A percentile compares a stretch with the other conserved stretches of the same genome.
Conservation (phyloP, 192 early-diverging fungal species). For the Gorgonomyces haynaldii region DNA sequence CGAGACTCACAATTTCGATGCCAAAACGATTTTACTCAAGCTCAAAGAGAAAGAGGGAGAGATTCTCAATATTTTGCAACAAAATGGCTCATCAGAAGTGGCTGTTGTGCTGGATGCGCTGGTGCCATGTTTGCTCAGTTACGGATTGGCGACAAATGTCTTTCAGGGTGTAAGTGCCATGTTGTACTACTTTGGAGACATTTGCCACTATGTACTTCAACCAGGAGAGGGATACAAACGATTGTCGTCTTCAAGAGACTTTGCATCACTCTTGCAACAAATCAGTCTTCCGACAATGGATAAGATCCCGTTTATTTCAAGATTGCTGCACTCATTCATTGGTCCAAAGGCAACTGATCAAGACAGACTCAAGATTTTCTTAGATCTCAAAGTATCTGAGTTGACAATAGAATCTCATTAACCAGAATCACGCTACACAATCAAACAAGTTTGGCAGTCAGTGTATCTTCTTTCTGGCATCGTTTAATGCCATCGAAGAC, state of each 20-base stretch:
- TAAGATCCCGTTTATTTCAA: conserved; percentile 19
- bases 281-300: conserved; percentile 4
- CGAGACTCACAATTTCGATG: no score
- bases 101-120: no score
- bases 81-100: no score
- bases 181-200: conserved; percentile 10
- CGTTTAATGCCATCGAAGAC: background rate
- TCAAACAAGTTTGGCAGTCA: background rate
- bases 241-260: conserved; percentile 17
- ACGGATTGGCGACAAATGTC: no score
- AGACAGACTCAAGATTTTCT: conserved; percentile 17
- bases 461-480: conserved; percentile 4
- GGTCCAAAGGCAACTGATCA: conserved; percentile 13
- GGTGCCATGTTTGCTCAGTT: no score
- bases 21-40: no score
- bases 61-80: no score
- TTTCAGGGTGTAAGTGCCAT: background rate
- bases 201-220: conserved; percentile 10
- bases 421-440: background rate
- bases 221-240: conserved; percentile 13
- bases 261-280: conserved; percentile 8
- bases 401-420: background rate
- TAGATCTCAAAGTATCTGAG: conserved; percentile 16
- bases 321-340: conserved; percentile 20
- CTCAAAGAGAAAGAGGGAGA: no score